Evolutionary conservation across 805 yeast genomes (phyloP).

Genomic region (Saturnispora zaruensis): DNA sequence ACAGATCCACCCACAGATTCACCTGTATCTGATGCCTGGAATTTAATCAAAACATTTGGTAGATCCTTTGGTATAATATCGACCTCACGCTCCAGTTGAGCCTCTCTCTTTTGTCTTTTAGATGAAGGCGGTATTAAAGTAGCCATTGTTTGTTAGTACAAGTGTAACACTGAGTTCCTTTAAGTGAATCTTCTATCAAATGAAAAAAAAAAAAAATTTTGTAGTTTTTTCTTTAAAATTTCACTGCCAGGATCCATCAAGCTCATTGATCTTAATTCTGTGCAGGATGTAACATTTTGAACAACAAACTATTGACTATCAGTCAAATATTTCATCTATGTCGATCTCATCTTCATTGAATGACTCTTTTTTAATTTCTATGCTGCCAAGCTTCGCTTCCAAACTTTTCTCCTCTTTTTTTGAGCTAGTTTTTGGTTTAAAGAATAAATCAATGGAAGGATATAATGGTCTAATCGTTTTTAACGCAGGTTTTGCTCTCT

Average conservation of each 20-base stretch:
- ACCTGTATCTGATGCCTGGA: conserved; percentile 91
- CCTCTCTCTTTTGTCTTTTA: conserved; percentile 75
- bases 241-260: background rate
- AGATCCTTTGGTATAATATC: conserved; percentile 66
- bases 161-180: background rate
- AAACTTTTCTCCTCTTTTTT: background rate
- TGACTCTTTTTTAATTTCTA: background rate
- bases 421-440: background rate
- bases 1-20: conserved; percentile 74
- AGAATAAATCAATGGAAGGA: conserved; percentile 8
- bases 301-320: background rate
- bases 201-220: background rate
- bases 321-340: background rate
- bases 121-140: conserved; percentile 91
- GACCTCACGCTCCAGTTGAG: conserved; percentile 73
- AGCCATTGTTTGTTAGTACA: conserved; percentile 48
- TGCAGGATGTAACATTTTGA: background rate
- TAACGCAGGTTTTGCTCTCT: background rate
- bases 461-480: conserved; percentile 6
- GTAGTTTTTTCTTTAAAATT: background rate
- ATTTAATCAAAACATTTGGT: conserved; percentile 80
- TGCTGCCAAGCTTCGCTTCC: background rate
- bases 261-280: background rate
- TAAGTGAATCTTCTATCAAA: background rate
- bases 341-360: background rate